Evolutionary conservation across 139 green algal species (phyloP), one percentile per base, ranked within the genome.

Genomic region (Coccomyxa sp.): DNA sequence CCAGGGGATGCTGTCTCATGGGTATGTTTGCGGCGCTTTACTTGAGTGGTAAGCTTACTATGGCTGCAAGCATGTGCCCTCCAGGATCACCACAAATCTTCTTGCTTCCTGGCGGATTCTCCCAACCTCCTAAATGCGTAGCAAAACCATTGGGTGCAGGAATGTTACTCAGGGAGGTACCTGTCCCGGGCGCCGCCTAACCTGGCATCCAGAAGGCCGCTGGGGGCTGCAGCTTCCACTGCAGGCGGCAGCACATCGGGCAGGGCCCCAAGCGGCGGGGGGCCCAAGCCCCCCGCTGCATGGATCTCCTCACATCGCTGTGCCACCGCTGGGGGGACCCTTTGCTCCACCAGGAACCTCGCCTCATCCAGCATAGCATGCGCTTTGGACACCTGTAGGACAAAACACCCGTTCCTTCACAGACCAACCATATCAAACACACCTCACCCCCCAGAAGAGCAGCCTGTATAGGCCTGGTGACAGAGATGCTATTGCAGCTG

Each of bases 311-410:
- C 88, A 50, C 87, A 88, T 24, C 74, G 70, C 2, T 73, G 75
- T n/a, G 74, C 74, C n/a, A 94, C 77, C 39, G 84, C 83, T 16
- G 80, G 75, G 8, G 87, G 70, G 39, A 92, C 50, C 1, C 81
- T 58, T 8, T 68, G 44, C 33, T 41, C 72, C 72, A 91, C 40
- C 55, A 83, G 73, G n/a, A 37, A 44, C 8, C 72, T 70, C 0
- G 78, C 82, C 79, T 89, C 85, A 64, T 93, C 89, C 39, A 80
- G 81, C 55, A 91, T 73, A 10, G 81, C 82, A 22, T 74, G 55
- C 7, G 89, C 89, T 7, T 77, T 75, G 74, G 74, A 86, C 54
- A 90, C 75, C 37, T 77, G 64, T n/a, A n/a, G n/a, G n/a, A n/a
- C 68, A 72, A 7, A 64, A 31, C 18, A 31, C 50, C 22, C 5